Evolutionary conservation across 345 rosid genomes (phyloP).

Genomic region (Crucihimalaya himalaica): DNA sequence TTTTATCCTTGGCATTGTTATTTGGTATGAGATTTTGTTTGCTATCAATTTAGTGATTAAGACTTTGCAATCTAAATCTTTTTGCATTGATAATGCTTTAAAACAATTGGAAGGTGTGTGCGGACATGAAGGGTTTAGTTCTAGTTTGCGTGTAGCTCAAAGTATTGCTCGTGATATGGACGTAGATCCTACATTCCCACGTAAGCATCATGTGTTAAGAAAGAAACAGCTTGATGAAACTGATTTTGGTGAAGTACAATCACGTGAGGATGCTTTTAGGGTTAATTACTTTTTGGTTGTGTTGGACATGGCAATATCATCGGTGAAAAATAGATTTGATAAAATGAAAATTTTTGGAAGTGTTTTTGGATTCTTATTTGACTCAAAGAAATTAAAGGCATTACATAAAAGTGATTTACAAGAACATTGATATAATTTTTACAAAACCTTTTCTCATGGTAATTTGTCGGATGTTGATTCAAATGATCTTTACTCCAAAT

Average conservation of each 20-base stretch:
- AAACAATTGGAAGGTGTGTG: too few species aligned
- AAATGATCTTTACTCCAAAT: too few species aligned
- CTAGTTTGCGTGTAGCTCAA: background rate
- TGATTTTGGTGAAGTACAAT: too few species aligned
- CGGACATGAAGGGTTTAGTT: background rate
- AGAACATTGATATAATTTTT: background rate
- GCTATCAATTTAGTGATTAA: too few species aligned
- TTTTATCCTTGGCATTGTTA: too few species aligned
- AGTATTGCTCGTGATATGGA: background rate
- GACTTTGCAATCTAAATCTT: too few species aligned
- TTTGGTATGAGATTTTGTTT: too few species aligned
- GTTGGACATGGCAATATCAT: background rate
- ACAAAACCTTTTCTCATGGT: background rate
- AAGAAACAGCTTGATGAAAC: too few species aligned
- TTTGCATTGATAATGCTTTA: too few species aligned
- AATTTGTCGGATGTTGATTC: background rate
- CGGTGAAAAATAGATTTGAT: background rate
- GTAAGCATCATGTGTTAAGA: too few species aligned
- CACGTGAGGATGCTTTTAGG: background rate
- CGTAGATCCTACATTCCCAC: background rate
- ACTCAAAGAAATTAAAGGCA: background rate
- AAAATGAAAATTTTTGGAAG: background rate
- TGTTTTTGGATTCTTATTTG: too few species aligned
- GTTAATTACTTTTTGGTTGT: background rate
- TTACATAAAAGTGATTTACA: background rate